Percentiles rank a stretch among this genome's conserved stretches.
Conservation (phyloP, 1,284 basidiomycete species). For the Microbotryomycetes sp. region DNA sequence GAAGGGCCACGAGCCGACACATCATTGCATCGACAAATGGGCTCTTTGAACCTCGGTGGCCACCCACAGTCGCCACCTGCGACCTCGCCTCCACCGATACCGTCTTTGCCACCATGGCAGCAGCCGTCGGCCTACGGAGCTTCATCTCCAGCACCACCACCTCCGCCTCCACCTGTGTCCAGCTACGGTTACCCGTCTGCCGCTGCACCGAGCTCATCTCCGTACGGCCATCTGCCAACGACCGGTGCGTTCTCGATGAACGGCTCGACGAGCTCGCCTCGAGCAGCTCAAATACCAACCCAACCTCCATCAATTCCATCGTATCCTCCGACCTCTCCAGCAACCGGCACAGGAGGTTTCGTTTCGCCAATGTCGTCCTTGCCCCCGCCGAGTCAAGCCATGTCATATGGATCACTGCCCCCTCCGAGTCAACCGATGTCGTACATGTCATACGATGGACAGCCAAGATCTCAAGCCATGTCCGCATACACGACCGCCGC, state of each 20-base stretch:
- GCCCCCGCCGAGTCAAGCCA: neutral
- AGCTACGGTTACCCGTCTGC: conserved; percentile 37
- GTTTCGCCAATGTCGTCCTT: neutral
- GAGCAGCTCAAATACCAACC: too few relatives aligned
- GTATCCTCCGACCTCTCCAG: neutral
- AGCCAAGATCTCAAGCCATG: too few relatives aligned
- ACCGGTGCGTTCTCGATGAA: neutral
- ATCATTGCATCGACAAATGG: conserved; percentile 36
- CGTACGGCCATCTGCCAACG: conserved; percentile 30
- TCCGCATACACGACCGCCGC: too few relatives aligned
- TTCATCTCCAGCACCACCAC: conserved; percentile 35
- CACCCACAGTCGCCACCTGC: conserved; percentile 6
- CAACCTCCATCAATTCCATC: too few relatives aligned
- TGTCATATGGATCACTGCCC: neutral
- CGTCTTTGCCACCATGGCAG: conserved; percentile 13
- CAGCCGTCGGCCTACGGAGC: conserved; percentile 22
- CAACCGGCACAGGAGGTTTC: neutral
- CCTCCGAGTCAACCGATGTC: neutral
- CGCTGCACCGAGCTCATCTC: conserved; percentile 34
- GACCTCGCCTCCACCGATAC: neutral
- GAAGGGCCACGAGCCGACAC: conserved; percentile 39
- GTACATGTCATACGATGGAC: too few relatives aligned
- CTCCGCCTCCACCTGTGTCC: conserved; percentile 11
- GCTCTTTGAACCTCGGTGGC: conserved; percentile 35
- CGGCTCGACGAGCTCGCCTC: conserved; percentile 3